Evolutionary conservation across 1,284 basidiomycete genomes (phyloP), one percentile per base, ranked within the genome.

Genomic region (Athelia psychrophila): DNA sequence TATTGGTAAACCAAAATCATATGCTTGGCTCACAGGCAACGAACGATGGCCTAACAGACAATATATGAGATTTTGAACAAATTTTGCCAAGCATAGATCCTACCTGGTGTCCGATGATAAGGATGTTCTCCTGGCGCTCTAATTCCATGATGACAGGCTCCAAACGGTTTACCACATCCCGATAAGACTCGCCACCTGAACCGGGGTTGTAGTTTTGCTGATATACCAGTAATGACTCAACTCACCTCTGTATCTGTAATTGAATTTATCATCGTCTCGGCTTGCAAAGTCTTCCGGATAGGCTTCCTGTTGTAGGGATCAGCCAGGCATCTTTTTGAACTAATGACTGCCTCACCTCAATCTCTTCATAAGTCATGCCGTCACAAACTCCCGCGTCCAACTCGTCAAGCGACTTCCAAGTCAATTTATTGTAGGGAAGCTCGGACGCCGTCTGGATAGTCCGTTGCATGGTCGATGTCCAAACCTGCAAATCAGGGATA

Each of bases 81-180:
- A 51, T 13, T 48, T 15, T 32, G 33, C 30, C 42, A 15, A 20
- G 8, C 51, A 56, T 18, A 35, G 52, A 38, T 59, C 73, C 59
- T 44, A 86, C 88, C 74, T 98, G 95, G 71, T 99, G 97, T 1
- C 95, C 95, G 49, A 99, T 90, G 60, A 99, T 93, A 33, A 99
- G 75, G 55, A 99, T 95, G 64, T 99, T 98, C 68, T 96, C 91
- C 68, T 98, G 95, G 50, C 97, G 78, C 69, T 99, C 97, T 18
- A 99, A 81, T 70, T 99, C 97, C 93, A 99, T 98, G 61, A 99
- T 98, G 50, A 98, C 91, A 13, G 97, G 97, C 67, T 99, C 97
- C 23, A 99, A 78, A 25, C 96, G 85, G 5, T 95, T 86, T n/a
- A 98, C 94, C 9, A 95, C 93, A 66, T 98, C 95, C 22, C 95